Conservation (phyloP, 352 stramenopile genomes). For the Phytophthora colocasiae region DNA sequence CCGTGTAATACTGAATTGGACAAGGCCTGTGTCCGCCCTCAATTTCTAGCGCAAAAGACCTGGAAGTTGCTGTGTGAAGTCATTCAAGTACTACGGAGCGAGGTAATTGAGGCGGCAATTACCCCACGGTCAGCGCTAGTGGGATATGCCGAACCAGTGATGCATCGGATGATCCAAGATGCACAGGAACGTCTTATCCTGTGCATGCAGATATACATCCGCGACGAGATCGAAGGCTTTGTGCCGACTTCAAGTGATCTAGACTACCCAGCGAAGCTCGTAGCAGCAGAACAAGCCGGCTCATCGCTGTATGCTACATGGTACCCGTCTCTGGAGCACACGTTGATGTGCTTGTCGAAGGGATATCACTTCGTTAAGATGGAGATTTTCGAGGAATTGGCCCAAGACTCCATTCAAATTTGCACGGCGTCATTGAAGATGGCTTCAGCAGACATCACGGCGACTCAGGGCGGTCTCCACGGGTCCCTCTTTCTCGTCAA, state of each 20-base stretch:
- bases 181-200: constrained; percentile 84
- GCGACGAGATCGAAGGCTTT: constrained; percentile 86
- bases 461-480: constrained; percentile 58
- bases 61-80: constrained; percentile 83
- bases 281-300: constrained; percentile 34
- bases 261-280: constrained; percentile 78
- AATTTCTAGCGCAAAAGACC: constrained; percentile 77
- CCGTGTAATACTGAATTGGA: too few species aligned
- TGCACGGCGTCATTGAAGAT: constrained; percentile 82
- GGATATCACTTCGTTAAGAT: constrained; percentile 89
- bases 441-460: constrained; percentile 70
- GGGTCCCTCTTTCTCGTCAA: constrained; percentile 84
- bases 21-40: too few species aligned
- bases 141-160: constrained; percentile 71
- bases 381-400: constrained; percentile 88
- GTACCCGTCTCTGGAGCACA: constrained; percentile 87
- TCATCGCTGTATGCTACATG: constrained; percentile 78
- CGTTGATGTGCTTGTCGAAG: constrained; percentile 86
- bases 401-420: constrained; percentile 84
- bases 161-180: constrained; percentile 88
- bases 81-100: constrained; percentile 77
- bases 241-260: constrained; percentile 57
- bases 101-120: constrained; percentile 81
- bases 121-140: constrained; percentile 56
- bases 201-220: constrained; percentile 87